Evolutionary conservation across 2,329 filamentous ascomycete genomes (phyloP), one percentile per base, ranked within the genome.

Genomic region (Thermoascus crustaceus): DNA sequence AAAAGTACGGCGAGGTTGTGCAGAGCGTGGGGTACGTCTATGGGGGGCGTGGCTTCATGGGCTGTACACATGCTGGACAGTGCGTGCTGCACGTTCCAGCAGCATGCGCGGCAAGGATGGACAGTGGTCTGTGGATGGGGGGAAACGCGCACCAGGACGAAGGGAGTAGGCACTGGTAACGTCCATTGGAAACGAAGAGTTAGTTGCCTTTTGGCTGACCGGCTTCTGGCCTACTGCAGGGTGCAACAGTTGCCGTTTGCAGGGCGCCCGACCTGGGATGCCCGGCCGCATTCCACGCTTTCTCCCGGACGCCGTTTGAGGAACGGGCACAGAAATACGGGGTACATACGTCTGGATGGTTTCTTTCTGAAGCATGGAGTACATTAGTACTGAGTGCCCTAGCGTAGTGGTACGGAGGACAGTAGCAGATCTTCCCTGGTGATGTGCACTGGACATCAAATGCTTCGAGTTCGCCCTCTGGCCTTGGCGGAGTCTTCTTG

Each of bases 221-320:
- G 18, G 9, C 26, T 29, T 18, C 7, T 9, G n/a, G 14, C 25
- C 25, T 27, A n/a, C n/a, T n/a, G n/a, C n/a, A n/a, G n/a, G n/a
- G n/a, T n/a, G n/a, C n/a, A n/a, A n/a, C n/a, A n/a, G n/a, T n/a
- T n/a, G n/a, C 25, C 25, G 25, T 14, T 29, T 29, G 25, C 25
- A 27, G 25, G 11, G 7, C 25, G 11, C 11, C 22, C 22, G 9
- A 29, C 17, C n/a, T n/a, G n/a, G n/a, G n/a, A n/a, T n/a, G n/a
- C n/a, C n/a, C n/a, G n/a, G n/a, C n/a, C n/a, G 25, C 25, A 29
- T 29, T 29, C 25, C 22, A 24, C 11, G 22, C 22, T 24, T 11
- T 9, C 11, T 13, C 17, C 25, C 13, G 25, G 25, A 29, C 17
- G 17, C 25, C n/a, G n/a, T n/a, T n/a, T n/a, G n/a, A n/a, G n/a